phyloP scores from a whole-genome alignment of 768 basidiomycete genomes.

The Paxillus rubicundulus region DNA sequence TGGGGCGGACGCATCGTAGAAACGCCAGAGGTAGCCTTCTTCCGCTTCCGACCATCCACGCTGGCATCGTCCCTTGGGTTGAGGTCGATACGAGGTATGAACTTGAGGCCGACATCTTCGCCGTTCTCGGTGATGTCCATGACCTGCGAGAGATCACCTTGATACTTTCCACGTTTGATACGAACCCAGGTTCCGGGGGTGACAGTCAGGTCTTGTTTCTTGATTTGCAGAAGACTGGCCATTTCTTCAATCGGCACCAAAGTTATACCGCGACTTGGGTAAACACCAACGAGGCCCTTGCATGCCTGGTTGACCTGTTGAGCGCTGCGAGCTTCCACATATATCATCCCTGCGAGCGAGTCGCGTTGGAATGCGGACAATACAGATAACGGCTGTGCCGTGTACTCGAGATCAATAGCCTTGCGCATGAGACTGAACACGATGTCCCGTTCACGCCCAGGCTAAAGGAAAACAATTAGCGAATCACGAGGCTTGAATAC shows the following conservation, averaged over 20 bases:
- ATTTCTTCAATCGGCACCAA: constrained; percentile 97
- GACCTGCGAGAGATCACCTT: constrained; percentile 93
- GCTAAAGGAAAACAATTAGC: constrained; percentile 41
- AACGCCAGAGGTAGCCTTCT: constrained; percentile 52
- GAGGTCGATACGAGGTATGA: constrained; percentile 97
- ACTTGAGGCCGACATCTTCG: constrained; percentile 89
- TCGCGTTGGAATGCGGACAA: constrained; percentile 95
- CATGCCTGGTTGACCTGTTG: constrained; percentile 84
- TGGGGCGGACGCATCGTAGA: constrained; percentile 82
- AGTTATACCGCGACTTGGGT: constrained; percentile 73
- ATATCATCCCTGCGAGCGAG: constrained; percentile 92
- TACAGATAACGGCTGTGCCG: constrained; percentile 76
- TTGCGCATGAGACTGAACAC: constrained; percentile 95
- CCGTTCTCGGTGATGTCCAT: constrained; percentile 91
- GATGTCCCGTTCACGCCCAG: constrained; percentile 89
- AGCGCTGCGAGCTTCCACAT: constrained; percentile 89
- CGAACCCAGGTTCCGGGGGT: constrained; percentile 93
- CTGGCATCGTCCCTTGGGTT: constrained; percentile 80
- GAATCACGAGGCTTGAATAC: neutral
- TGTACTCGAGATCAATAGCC: constrained; percentile 79
- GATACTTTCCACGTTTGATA: constrained; percentile 89
- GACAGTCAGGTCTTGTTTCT: constrained; percentile 87
- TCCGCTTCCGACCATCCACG: constrained; percentile 72
- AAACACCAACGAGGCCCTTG: constrained; percentile 90
- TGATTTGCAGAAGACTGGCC: constrained; percentile 93